Evolutionary conservation across 495 filamentous ascomycete genomes (phyloP).

Genomic region (Penicillium coprophilum): DNA sequence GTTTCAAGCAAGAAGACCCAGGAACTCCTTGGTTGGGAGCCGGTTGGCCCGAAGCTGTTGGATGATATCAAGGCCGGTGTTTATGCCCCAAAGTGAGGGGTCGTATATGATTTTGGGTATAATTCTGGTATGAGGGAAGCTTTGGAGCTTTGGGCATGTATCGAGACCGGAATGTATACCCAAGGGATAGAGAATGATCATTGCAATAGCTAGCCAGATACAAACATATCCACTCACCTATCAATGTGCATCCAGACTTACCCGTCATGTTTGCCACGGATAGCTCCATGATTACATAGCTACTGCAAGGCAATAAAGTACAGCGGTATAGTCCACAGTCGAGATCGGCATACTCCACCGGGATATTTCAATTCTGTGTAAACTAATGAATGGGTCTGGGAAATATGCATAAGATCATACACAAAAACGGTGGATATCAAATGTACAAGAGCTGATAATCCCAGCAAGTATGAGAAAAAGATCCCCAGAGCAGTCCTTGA

Average conservation of each 20-base stretch:
- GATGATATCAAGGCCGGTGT: constrained; percentile 37
- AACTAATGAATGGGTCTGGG: background rate
- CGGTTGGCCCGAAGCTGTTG: constrained; percentile 30
- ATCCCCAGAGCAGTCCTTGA: constrained; percentile 5
- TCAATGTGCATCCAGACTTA: background rate
- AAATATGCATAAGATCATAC: background rate
- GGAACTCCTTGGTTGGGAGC: constrained; percentile 42
- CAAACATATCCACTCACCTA: background rate
- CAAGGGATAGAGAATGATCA: background rate
- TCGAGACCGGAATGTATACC: background rate
- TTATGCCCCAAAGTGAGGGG: constrained; percentile 15
- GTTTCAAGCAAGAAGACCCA: constrained; percentile 43
- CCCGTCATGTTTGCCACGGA: constrained; percentile 4
- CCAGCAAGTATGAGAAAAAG: background rate
- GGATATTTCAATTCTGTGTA: background rate
- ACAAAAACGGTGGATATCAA: background rate
- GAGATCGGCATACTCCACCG: constrained; percentile 9
- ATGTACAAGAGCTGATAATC: background rate
- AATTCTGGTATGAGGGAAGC: no score
- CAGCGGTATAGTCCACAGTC: background rate
- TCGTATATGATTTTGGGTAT: background rate
- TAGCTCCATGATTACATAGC: constrained; percentile 14
- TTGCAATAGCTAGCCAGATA: background rate
- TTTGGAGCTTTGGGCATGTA: background rate
- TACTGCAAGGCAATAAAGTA: constrained; percentile 6